Base-by-base conservation (phyloP, 2,329 filamentous ascomycete species). In the Exophiala sp. region DNA sequence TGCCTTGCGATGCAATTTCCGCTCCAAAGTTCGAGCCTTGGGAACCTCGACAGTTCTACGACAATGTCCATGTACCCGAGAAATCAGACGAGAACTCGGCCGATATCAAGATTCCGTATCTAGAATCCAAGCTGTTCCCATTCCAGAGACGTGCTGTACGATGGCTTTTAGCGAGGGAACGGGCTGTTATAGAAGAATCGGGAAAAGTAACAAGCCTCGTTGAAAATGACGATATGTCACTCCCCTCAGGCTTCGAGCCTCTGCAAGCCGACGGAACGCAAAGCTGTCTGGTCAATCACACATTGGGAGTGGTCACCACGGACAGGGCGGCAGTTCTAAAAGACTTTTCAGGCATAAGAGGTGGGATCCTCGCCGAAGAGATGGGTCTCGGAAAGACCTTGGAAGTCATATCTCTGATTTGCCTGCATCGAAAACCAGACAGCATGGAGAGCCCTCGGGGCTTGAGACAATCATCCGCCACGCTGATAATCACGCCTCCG, bases 401-500 rank as follows among this genome's bases (percentile, higher is more conserved):
- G 30, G 73, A 75, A 57, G 65, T 75, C 58, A 72, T 75, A 37
- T 64, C 66, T 7, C 56, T 75, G 11, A 72, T 75, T 27, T 70
- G 66, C 46, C 55, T 71, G 39, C 68, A 74, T 52, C 63, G 59
- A 21, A 65, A 66, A 19, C 43, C 43, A n/a, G 13, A 5, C 16
- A 24, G 14, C 9, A 27, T 43, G 18, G n/a, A 38, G 2, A 50
- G 60, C 37, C 56, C 52, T 18, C 58, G 60, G 21, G 58, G 58
- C 3, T 52, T 72, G 34, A 63, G 56, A 42, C 58, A 58, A 37
- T 80, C 78, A 27, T 67, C 70, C 14, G 77, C 79, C 1, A 83
- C 80, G 1, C 67, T 84, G 37, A 82, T 84, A 47, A 80, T 83
- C 50, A 81, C 78, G 1, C 81, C 81, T 3, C 69, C 72, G 5